Conservation (phyloP, 768 basidiomycete species). For the Leucosporidium creatinivorum region DNA sequence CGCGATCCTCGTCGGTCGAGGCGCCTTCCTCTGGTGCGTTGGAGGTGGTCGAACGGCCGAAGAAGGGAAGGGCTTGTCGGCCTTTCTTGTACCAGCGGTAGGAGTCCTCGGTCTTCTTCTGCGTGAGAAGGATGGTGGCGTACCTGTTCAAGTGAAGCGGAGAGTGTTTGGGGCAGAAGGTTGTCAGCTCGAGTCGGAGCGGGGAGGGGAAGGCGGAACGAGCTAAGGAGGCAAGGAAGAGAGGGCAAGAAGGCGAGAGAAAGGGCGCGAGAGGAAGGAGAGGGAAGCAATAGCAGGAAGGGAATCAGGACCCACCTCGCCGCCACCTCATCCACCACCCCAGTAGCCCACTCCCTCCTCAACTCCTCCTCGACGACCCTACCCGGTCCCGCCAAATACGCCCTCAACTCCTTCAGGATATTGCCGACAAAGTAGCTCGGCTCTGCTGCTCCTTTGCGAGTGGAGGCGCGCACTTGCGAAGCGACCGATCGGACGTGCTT, state of each 20-base stretch:
- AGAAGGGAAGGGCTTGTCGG: constrained; percentile 64
- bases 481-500: constrained; percentile 79
- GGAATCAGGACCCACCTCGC: constrained; percentile 33
- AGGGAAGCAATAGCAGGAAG: not conserved
- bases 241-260: not conserved
- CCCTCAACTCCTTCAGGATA: constrained; percentile 70
- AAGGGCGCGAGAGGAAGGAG: no score
- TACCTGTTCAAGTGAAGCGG: constrained; percentile 50
- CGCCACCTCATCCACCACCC: constrained; percentile 41
- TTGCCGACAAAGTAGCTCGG: constrained; percentile 78
- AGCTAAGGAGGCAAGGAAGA: not conserved
- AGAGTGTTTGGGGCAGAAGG: no score
- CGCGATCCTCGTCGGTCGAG: constrained; percentile 70
- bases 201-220: not conserved
- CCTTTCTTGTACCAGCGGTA: constrained; percentile 71
- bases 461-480: constrained; percentile 79
- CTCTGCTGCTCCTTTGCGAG: constrained; percentile 62
- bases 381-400: constrained; percentile 57
- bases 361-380: constrained; percentile 53
- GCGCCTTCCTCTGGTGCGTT: constrained; percentile 57
- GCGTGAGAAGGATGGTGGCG: constrained; percentile 65
- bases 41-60: constrained; percentile 49
- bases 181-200: no score
- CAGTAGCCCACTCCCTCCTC: constrained; percentile 38
- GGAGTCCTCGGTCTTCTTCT: constrained; percentile 89